A percentile compares a stretch with the other conserved stretches of the same genome.
Evolutionary conservation across 305 asterid genomes (phyloP).

Genomic region (Solanum hybrid): DNA sequence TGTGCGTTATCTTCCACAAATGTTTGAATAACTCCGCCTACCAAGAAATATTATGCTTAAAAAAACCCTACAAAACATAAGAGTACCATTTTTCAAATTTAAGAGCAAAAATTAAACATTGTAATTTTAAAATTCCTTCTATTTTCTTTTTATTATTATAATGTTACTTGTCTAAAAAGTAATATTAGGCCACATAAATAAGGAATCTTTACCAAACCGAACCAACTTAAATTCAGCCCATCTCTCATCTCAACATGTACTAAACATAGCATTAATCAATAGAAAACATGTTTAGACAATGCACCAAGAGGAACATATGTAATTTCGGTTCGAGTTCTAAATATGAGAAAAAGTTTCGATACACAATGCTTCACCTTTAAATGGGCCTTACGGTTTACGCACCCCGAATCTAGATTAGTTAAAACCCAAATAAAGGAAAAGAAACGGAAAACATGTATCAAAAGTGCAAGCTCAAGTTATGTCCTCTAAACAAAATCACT

Average conservation of each 20-base stretch:
- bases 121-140: not conserved
- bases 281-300: not conserved
- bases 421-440: not conserved
- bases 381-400: accelerated
- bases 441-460: too few relatives aligned
- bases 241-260: not conserved
- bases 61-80: not conserved
- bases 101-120: not conserved
- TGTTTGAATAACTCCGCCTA: not conserved
- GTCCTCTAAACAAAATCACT: not conserved
- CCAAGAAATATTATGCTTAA: not conserved
- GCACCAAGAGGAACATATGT: not conserved
- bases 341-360: not conserved
- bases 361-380: not conserved
- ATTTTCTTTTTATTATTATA: not conserved
- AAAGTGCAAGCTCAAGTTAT: not conserved
- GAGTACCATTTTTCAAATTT: not conserved
- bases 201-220: not conserved
- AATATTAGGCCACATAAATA: not conserved
- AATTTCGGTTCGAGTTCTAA: not conserved
- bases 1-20: not conserved
- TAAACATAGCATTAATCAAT: not conserved
- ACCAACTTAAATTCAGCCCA: not conserved
- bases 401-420: not conserved
- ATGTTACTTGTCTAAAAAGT: not conserved